Evolutionary conservation across 805 yeast genomes (phyloP).

Genomic region (Hanseniaspora valbyensis): DNA sequence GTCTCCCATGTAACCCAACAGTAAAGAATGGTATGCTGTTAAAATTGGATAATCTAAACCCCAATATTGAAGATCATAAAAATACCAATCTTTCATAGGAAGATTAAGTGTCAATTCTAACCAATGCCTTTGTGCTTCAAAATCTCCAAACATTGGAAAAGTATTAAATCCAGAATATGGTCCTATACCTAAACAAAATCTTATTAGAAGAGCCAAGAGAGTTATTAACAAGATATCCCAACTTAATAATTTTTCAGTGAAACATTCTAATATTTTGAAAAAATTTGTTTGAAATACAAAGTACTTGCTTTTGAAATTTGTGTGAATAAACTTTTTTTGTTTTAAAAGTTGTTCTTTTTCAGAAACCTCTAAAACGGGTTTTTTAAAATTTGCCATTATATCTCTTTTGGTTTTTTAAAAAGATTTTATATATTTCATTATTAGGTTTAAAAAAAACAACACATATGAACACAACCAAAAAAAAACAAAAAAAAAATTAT

Average conservation of each 20-base stretch:
- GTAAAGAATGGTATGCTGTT: slow-evolving; percentile 85
- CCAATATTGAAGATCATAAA: slow-evolving; percentile 84
- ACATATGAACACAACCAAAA: too few relatives aligned
- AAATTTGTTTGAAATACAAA: slow-evolving; percentile 8
- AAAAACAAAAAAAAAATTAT: too few relatives aligned
- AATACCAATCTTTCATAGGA: slow-evolving; percentile 75
- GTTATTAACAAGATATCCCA: slow-evolving; percentile 7
- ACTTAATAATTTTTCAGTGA: slow-evolving; percentile 2
- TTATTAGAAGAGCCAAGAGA: slow-evolving; percentile 58
- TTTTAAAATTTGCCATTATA: background rate
- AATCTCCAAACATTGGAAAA: slow-evolving; percentile 86
- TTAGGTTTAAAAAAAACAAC: too few relatives aligned
- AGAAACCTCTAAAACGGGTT: background rate
- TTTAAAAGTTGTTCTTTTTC: background rate
- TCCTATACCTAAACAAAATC: slow-evolving; percentile 83
- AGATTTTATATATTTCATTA: too few relatives aligned
- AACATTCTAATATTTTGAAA: slow-evolving; percentile 1
- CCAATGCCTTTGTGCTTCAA: slow-evolving; percentile 98
- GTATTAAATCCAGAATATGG: slow-evolving; percentile 62
- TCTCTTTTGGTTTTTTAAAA: too few relatives aligned
- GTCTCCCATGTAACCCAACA: slow-evolving; percentile 61
- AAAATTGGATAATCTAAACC: slow-evolving; percentile 95
- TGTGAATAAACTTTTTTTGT: background rate
- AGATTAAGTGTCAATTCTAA: slow-evolving; percentile 75
- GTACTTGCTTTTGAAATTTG: background rate